phyloP scores from a whole-genome alignment of 805 yeast species.

The Spathaspora boniae region DNA sequence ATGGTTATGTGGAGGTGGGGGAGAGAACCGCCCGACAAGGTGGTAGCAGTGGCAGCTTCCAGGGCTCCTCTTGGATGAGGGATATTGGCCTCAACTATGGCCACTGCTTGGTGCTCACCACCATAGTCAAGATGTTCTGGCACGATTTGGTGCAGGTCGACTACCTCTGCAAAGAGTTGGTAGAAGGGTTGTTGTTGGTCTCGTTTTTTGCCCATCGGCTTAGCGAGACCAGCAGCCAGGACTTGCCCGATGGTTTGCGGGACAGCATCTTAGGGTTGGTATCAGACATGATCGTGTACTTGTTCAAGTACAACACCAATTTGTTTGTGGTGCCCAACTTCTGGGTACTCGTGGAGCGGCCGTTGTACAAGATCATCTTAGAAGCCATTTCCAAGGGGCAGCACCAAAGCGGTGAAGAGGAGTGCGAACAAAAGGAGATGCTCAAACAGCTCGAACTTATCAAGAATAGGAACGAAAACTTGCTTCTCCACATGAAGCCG shows the following conservation, averaged over 20 bases:
- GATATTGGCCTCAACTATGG: slow-evolving; percentile 30
- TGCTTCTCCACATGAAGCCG: slow-evolving; percentile 49
- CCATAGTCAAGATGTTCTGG: slow-evolving; percentile 71
- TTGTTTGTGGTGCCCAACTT: slow-evolving; percentile 60
- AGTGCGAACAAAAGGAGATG: slow-evolving; percentile 25
- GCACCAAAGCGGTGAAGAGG: no score
- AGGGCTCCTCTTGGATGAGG: slow-evolving; percentile 8
- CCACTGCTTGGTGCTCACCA: slow-evolving; percentile 31
- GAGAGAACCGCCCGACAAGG: background rate
- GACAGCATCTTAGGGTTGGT: slow-evolving; percentile 29
- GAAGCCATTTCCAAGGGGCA: slow-evolving; percentile 14
- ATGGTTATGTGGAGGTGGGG: slow-evolving; percentile 14
- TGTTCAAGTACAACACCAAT: slow-evolving; percentile 52
- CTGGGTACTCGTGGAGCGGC: slow-evolving; percentile 54
- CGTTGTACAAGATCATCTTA: slow-evolving; percentile 39
- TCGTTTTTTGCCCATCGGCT: slow-evolving; percentile 37
- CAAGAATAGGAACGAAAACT: slow-evolving; percentile 66
- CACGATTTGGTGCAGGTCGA: slow-evolving; percentile 54
- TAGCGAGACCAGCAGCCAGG: slow-evolving; percentile 8
- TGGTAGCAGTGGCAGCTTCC: no score
- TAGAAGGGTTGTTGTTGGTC: slow-evolving; percentile 55
- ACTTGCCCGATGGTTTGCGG: slow-evolving; percentile 16
- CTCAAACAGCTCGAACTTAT: slow-evolving; percentile 55
- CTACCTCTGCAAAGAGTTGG: slow-evolving; percentile 58
- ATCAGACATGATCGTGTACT: slow-evolving; percentile 28